Base-by-base conservation (phyloP, 805 yeast species). In the Candida morakotiae region DNA sequence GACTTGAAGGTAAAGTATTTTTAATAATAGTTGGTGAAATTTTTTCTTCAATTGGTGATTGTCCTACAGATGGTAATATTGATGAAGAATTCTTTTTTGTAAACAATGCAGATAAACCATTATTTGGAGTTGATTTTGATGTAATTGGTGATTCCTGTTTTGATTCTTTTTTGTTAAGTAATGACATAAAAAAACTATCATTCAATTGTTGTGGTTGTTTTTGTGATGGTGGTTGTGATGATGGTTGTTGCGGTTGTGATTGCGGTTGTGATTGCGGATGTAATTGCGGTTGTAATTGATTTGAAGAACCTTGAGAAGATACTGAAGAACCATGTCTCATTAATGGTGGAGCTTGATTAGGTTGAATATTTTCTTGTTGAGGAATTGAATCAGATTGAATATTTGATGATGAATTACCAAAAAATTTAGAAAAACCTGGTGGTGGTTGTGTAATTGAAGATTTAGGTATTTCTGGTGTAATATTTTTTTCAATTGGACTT, bases 101-200 rank as follows among this genome's bases (percentile, higher is more conserved):
- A 10, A 37, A 29, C 14, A 40, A 35, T 28, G 41, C 33, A 28
- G 28, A 27, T 20, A 38, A 28, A 16, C 35, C 40, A 11, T 24
- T 34, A 9, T 28, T n/a, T 21, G 32, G 25, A 9, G 35, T 22
- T 9, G 37, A 17, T 14, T 27, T 27, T 9, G 22, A 19, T 3
- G 26, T 6, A 17, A 10, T 18, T 21, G 31, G 29, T 1, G 32
- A 11, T 15, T 22, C 34, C 7, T 19, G 26, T 13, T 27, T 31
- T 19, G 42, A 30, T 24, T 46, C 47, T 20, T 57, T 51, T 41
- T 68, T 71, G 28, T 64, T 60, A 44, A 75, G 51, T 38, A 75
- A 53, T 4, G 78, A 66, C 57, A 68, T 61, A 47, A 75, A 71
- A 42, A 75, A 75, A 11, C 65, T 51, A 41, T 72, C 76, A 44